A percentile compares a stretch with the other conserved stretches of the same genome.
phyloP scores from a whole-genome alignment of 23 red algal species.

The Cyanidioschyzon merolae region DNA sequence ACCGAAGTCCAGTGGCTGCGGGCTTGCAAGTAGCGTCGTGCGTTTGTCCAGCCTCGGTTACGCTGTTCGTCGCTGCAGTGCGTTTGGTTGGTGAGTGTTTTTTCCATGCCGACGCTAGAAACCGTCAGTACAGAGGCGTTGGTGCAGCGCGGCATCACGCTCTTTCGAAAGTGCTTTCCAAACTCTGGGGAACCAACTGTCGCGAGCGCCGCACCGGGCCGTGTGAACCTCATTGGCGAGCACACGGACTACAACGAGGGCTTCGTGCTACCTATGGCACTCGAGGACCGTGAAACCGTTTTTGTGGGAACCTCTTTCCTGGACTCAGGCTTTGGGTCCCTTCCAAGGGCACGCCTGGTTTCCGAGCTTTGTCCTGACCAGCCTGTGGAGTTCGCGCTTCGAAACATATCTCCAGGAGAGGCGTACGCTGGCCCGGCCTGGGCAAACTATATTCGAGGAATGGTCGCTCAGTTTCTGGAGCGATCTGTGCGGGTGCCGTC shows the following conservation, averaged over 20 bases:
- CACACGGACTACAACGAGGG: conserved; percentile 97
- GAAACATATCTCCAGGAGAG: conserved; percentile 17
- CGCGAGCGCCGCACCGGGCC: conserved; percentile 60
- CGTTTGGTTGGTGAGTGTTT: too few species aligned
- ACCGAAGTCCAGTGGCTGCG: too few species aligned
- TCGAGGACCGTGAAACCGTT: conserved; percentile 60
- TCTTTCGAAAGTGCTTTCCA: conserved; percentile 25
- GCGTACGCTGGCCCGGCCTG: conserved; percentile 41
- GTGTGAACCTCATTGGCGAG: conserved; percentile 97
- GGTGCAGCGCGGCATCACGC: background rate
- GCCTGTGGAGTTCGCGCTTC: conserved; percentile 32
- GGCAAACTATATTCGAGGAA: conserved; percentile 76
- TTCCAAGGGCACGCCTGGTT: conserved; percentile 33
- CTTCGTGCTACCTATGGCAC: conserved; percentile 88
- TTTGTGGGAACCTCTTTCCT: conserved; percentile 40
- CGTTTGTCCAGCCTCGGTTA: too few species aligned
- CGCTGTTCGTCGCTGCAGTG: too few species aligned
- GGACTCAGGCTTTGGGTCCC: background rate
- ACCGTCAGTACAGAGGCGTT: background rate
- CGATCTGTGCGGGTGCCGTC: conserved; percentile 42
- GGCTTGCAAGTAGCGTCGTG: too few species aligned
- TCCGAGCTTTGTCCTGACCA: conserved; percentile 35
- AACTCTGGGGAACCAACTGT: conserved; percentile 21
- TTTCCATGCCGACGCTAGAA: background rate
- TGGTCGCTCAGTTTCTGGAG: conserved; percentile 61